Evolutionary conservation across 1,284 basidiomycete genomes (phyloP), one percentile per base, ranked within the genome.

Genomic region (Malassezia arunalokei): DNA sequence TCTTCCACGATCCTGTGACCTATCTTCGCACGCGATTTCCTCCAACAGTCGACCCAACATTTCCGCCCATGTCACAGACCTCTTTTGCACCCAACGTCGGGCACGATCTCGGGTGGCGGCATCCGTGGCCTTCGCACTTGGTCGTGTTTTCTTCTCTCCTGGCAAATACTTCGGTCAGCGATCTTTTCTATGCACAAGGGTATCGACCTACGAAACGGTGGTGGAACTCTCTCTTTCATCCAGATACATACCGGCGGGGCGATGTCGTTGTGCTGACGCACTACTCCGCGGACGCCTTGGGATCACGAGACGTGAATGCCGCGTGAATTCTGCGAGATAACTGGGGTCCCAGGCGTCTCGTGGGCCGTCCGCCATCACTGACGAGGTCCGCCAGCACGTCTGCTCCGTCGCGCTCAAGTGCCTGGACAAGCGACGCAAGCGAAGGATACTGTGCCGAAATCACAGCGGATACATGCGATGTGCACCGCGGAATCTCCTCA

Each of bases 51-150:
- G 75, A 88, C 62, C 63, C 77, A 0, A 51, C 70, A 0, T 90
- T 87, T 64, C 86, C 85, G 1, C 75, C 56, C 2, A 35, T 52
- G 46, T 56, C 6, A 24, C 15, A 0, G 12, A 12, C 30, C 31
- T 30, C n/a, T 24, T 40, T 43, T 30, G 35, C 46, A 27, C 20
- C 27, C 11, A 43, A 42, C 8, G 28, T 48, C 17, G 5, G 38
- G 32, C 55, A 55, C 52, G 63, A 68, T 43, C 42, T 52, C 4
- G 65, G 60, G 9, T 84, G 83, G 84, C 65, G 56, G 41, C 84
- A 89, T 59, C 76, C 80, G 54, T 89, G 86, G 87, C 88, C 88
- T 0, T 79, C 78, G 44, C 82, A 87, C 69, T 66, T 94, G 5
- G 80, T 87, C 3, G 75, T 89, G 43, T 95, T 94, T 66, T 85